Evolutionary conservation across 805 yeast species (phyloP).

Genomic region (Phaffomyces thermotolerans): DNA sequence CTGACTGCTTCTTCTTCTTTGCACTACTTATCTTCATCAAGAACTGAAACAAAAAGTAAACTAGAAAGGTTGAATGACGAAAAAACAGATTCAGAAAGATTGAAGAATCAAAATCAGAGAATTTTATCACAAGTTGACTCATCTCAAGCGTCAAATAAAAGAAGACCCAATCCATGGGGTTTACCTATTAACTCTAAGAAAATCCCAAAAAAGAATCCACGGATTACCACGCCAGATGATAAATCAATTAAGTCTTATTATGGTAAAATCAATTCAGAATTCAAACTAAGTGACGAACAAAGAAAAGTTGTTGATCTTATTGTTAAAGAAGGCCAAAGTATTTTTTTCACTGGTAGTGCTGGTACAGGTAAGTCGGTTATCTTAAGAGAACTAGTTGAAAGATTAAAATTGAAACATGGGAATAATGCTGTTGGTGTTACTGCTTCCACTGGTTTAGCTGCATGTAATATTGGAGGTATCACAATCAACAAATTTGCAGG

Average conservation of each 20-base stretch:
- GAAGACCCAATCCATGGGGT: too few relatives aligned
- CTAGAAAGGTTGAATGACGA: too few relatives aligned
- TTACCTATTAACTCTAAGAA: not conserved
- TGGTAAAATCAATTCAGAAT: not conserved
- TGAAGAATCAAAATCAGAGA: not conserved
- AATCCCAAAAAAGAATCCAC: conserved; percentile 9
- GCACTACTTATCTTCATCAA: too few relatives aligned
- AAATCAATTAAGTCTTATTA: not conserved
- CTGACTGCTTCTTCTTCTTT: not conserved
- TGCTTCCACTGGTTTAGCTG: conserved; percentile 96
- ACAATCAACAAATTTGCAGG: conserved; percentile 85
- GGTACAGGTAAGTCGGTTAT: conserved; percentile 84
- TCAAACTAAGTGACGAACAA: conserved; percentile 40
- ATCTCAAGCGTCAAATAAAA: too few relatives aligned
- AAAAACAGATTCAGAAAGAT: not conserved
- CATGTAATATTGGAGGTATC: conserved; percentile 85
- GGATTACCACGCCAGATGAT: conserved; percentile 2
- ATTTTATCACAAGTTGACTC: not conserved
- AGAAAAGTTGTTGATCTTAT: conserved; percentile 43
- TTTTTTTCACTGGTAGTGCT: conserved; percentile 79
- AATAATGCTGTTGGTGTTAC: conserved; percentile 67
- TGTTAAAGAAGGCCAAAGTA: conserved; percentile 41
- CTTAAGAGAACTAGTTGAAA: conserved; percentile 52
- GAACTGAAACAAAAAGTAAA: too few relatives aligned
- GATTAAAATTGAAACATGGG: conserved; percentile 38